These are phyloP conservation scores for Aegilops bicornis DNA, from an alignment of 176 grass and related monocot species.

Conservation along the genomic window DNA sequence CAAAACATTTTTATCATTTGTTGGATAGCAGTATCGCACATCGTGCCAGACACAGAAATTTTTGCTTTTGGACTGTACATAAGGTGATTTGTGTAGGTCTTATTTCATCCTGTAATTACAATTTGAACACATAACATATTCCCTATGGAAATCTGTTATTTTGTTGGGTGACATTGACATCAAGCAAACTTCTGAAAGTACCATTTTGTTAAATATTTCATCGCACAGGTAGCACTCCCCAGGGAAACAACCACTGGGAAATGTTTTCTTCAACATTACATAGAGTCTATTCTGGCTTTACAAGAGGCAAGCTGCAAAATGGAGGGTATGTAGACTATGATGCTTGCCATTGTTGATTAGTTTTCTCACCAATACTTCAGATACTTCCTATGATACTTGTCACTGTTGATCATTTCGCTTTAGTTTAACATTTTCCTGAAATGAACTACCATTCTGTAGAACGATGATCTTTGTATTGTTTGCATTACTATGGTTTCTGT, in stretches of 20 bases:
- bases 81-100: neutral
- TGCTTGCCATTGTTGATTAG: slow-evolving; percentile 1
- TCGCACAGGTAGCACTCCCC: slow-evolving; percentile 84
- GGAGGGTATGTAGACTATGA: slow-evolving; percentile 46
- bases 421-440: neutral
- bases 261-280: slow-evolving; percentile 94
- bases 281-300: slow-evolving; percentile 86
- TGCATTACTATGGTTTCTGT: neutral
- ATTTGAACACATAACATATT: neutral
- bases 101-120: neutral
- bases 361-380: neutral
- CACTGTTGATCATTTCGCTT: neutral
- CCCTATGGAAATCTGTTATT: neutral
- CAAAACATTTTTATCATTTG: neutral
- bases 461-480: neutral
- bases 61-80: neutral
- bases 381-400: neutral
- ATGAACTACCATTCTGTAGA: neutral
- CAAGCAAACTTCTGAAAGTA: slow-evolving; percentile 16
- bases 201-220: slow-evolving; percentile 20
- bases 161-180: neutral
- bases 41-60: neutral
- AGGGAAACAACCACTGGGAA: slow-evolving; percentile 77
- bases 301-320: slow-evolving; percentile 78
- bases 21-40: neutral